Conservation (phyloP, 2,329 filamentous ascomycete genomes). For the Chrysoporthe cubensis region DNA sequence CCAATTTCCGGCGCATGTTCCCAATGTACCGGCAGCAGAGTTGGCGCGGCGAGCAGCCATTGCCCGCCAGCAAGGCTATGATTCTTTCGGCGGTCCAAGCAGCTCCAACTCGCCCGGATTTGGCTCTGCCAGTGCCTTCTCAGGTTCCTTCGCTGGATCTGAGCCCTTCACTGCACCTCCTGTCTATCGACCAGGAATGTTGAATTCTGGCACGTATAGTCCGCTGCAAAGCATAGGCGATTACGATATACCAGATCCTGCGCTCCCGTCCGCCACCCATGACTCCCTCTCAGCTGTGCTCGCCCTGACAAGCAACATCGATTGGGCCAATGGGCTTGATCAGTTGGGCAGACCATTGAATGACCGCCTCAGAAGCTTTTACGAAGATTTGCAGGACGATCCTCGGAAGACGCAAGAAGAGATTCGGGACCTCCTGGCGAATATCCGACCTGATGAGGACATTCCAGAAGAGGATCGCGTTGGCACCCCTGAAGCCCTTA, state of each 20-base stretch:
- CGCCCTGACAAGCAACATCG: slow-evolving; percentile 42
- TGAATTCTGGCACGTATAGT: slow-evolving; percentile 30
- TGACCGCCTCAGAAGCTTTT: slow-evolving; percentile 38
- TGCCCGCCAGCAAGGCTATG: slow-evolving; percentile 25
- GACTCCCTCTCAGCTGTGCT: slow-evolving; percentile 38
- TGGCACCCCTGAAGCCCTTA: slow-evolving; percentile 71
- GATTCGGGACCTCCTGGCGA: slow-evolving; percentile 70
- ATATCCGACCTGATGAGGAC: slow-evolving; percentile 74
- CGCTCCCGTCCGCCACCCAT: slow-evolving; percentile 16
- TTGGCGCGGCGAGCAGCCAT: slow-evolving; percentile 30
- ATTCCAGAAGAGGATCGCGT: slow-evolving; percentile 65
- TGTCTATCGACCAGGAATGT: slow-evolving; percentile 29
- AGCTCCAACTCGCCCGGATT: background rate
- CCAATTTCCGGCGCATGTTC: background rate
- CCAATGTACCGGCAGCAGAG: slow-evolving; percentile 29
- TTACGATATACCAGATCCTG: slow-evolving; percentile 14
- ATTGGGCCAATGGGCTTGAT: slow-evolving; percentile 43
- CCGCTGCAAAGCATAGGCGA: slow-evolving; percentile 12
- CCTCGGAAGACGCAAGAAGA: slow-evolving; percentile 58
- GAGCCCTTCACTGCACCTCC: background rate
- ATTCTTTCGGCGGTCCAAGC: slow-evolving; percentile 16
- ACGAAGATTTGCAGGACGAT: slow-evolving; percentile 44
- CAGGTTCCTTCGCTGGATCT: slow-evolving; percentile 7
- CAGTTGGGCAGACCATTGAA: slow-evolving; percentile 42
- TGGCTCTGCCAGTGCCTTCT: slow-evolving; percentile 4